These are phyloP conservation scores for Candida incommunis DNA, from an alignment of 805 yeast species.

Conservation along the genomic window DNA sequence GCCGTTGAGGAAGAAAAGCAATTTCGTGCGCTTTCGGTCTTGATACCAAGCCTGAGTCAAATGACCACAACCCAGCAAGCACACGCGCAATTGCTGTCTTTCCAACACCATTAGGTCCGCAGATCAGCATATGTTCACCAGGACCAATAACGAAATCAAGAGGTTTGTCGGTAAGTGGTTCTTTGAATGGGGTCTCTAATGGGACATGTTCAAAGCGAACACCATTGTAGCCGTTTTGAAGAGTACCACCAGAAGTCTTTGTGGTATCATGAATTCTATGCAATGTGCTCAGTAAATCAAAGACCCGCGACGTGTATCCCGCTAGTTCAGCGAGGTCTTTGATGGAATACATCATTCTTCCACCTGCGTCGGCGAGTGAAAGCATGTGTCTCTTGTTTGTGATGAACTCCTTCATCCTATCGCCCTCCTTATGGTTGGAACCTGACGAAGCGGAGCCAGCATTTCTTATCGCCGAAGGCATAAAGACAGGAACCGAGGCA, in stretches of 20 bases:
- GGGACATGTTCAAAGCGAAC: conserved; percentile 72
- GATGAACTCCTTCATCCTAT: conserved; percentile 71
- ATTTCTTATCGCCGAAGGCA: conserved; percentile 31
- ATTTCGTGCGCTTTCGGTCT: conserved; percentile 46
- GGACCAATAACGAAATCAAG: conserved; percentile 47
- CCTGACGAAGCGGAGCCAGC: conserved; percentile 6
- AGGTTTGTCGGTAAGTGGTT: conserved; percentile 20
- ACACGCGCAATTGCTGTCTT: conserved; percentile 76
- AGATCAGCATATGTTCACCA: conserved; percentile 58
- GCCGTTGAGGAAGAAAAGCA: conserved; percentile 70
- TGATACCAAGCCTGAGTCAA: conserved; percentile 67
- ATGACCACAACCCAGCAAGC: conserved; percentile 85
- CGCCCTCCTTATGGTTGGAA: conserved; percentile 17
- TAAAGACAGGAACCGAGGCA: conserved; percentile 76
- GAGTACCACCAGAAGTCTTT: conserved; percentile 55
- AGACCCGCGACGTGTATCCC: conserved; percentile 80
- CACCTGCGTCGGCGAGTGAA: conserved; percentile 89
- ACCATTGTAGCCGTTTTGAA: conserved; percentile 66
- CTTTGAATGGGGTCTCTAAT: conserved; percentile 28
- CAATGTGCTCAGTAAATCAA: conserved; percentile 55
- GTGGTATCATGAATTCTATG: conserved; percentile 63
- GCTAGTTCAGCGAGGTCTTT: conserved; percentile 85
- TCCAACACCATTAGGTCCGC: conserved; percentile 85
- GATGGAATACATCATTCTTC: conserved; percentile 85
- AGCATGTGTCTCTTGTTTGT: conserved; percentile 84